Base-by-base conservation (phyloP, 805 yeast species). In the Candida ponderosae region DNA sequence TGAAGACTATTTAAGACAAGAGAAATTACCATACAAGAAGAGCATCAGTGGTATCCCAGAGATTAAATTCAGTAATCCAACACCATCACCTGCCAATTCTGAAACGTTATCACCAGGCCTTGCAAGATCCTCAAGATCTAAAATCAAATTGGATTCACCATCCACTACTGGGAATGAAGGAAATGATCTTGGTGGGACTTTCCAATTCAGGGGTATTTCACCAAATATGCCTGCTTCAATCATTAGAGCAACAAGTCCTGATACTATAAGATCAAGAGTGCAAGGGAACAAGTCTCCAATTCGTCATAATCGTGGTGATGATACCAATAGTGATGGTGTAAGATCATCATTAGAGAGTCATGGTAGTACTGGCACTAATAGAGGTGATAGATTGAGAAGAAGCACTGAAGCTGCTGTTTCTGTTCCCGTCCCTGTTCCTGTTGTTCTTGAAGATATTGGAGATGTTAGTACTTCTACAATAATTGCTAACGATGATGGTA, bases 221-320 rank as follows among this genome's bases (percentile, higher is more conserved):
- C 48, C 58, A 14, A 47, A 51, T 31, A 48, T 62, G 48, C 66
- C 68, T 11, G 51, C 49, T 16, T 47, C 65, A 10, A 52, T 63
- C 3, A 42, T 56, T 32, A 53, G 56, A 40, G 56, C 64, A 1
- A 57, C 63, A 13, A 50, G 54, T 19, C 54, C 59, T 13, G 33
- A 31, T 10, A 7, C 27, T 19, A 2, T 16, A 10, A 32, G 16
- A 18, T 17, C 8, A 33, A 26, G 24, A 26, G 29, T 4, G 9
- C 7, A 15, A 11, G 29, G 16, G 14, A 29, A 29, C 16, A 29
- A 29, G 9, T 16, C 18, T 9, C 29, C 29, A 27, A 27, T 8
- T n/a, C 29, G 29, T 27, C 29, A 14, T 27, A 21, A 9, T 21
- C n/a, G n/a, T n/a, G n/a, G n/a, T n/a, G n/a, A n/a, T n/a, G n/a